Base-by-base conservation (phyloP, 2,329 filamentous ascomycete genomes). In the Calonectria pteridis region DNA sequence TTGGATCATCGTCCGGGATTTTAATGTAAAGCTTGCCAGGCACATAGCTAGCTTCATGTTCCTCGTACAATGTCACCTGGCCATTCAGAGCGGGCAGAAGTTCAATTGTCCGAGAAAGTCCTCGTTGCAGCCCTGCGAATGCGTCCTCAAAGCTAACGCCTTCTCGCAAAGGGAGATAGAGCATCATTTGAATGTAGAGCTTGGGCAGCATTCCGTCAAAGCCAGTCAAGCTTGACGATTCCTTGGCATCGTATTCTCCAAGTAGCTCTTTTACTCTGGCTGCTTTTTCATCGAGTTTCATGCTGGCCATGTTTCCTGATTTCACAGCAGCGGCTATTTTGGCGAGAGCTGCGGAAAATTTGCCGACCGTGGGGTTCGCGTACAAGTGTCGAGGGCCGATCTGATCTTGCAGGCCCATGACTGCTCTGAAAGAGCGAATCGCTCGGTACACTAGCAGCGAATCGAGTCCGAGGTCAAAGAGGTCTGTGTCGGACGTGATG, bases 221-320 rank as follows among this genome's bases (percentile, higher is more conserved):
- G 3, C 83, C 67, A 28, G 79, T 80, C 50, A 81, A 58, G 49
- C 66, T 78, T 72, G 82, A 82, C 0, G 81, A 81, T 49, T 79
- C 79, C 3, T 80, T 79, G 1, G 78, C 73, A 67, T 77, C 78
- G 67, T 82, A 77, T 49, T 73, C 50, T 9, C 51, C 71, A n/a
- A 81, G 71, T n/a, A 76, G 58, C 6, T 59, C 67, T 14, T 72
- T 76, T 58, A 80, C 4, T 81, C 88, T 40, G 89, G 93, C 74
- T 66, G 65, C 1, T 10, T 59, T 49, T 10, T 50, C 43, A 18
- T 69, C 46, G 23, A 55, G 9, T 11, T 43, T 35, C 3, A 23
- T 10, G 2, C 6, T 20, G 1, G 55, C 23, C 2, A 31, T 18
- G 0, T 46, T 37, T 16, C 16, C 28, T 3, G 16, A 70, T 11